These are phyloP conservation scores for Phytophthora syringae DNA, from an alignment of 352 stramenopile genomes.

Conservation along the genomic window DNA sequence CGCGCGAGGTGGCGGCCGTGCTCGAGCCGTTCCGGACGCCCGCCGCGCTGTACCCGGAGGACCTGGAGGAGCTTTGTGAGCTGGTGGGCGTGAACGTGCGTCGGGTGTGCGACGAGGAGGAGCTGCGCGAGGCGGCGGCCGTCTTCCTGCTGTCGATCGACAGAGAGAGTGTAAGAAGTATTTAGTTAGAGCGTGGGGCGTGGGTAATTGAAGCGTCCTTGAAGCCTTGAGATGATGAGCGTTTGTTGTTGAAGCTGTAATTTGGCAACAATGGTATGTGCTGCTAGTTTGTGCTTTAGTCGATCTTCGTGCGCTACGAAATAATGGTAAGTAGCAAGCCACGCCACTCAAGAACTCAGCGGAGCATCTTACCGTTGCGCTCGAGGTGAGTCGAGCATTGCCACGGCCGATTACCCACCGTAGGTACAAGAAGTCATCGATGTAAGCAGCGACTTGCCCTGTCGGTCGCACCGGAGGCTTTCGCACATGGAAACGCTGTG, in stretches of 20 bases:
- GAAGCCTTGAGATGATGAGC: slow-evolving; percentile 1
- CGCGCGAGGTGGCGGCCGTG: slow-evolving; percentile 27
- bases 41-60: slow-evolving; percentile 40
- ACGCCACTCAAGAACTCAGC: too few relatives aligned
- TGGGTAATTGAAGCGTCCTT: too few relatives aligned
- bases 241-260: too few relatives aligned
- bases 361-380: too few relatives aligned
- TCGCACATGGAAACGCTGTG: not conserved
- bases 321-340: too few relatives aligned
- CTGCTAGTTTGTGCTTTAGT: too few relatives aligned
- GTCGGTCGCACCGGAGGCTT: not conserved
- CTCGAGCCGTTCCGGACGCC: slow-evolving; percentile 47
- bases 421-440: too few relatives aligned
- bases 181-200: slow-evolving; percentile 5
- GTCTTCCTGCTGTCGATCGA: slow-evolving; percentile 4
- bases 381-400: too few relatives aligned
- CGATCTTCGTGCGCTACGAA: too few relatives aligned
- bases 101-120: slow-evolving; percentile 4
- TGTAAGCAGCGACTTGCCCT: not conserved
- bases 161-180: not conserved
- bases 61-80: slow-evolving; percentile 46
- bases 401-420: too few relatives aligned
- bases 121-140: slow-evolving; percentile 1
- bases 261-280: too few relatives aligned
- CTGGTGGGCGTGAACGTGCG: slow-evolving; percentile 38